Evolutionary conservation across 192 early-diverging fungal species (phyloP), one percentile per base, ranked within the genome.

Genomic region (Backusella liffmaniae): DNA sequence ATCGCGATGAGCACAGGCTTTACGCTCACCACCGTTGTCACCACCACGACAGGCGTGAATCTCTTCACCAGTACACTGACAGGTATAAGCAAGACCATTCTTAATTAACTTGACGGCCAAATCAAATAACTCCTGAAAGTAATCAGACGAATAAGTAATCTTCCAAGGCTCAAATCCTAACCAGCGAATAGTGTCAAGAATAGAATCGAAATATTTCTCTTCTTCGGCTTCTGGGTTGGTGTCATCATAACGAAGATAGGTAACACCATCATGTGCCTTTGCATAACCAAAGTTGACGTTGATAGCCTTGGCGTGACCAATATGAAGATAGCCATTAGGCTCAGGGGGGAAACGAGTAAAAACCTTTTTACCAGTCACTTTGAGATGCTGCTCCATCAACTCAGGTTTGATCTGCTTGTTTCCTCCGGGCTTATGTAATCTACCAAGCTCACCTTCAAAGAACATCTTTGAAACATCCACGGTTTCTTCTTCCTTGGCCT

Each of bases 211-310:
- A 81, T 99, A 99, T 70, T 91, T 87, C 79, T 98, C 91, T 86
- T 99, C 96, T 78, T 99, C 98, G 16, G 97, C 96, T 81, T 90
- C 87, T 18, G 89, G 89, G 69, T 90, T 90, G 42, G 89, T 90
- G 67, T 90, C 89, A 65, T 90, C 89, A 49, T 87, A 90, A 42
- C 89, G 84, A 72, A 99, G 90, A 84, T 99, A 95, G 77, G 93
- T 95, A 46, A 94, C 78, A 46, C 98, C 98, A 68, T 93, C 87
- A 79, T 96, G 91, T 13, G 92, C 92, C 76, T 90, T 89, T 23
- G 98, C 98, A 73, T 96, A 98, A 59, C 97, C 98, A 92, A 99
- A 99, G 87, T 97, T 99, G 78, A 99, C 92, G 82, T 99, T 99
- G 87, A 99, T 98, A 49, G 97, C 98, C 85, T 99, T 99, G 74